Conservation (phyloP, 1,284 basidiomycete genomes). For the Ustilago vetiveriae region DNA sequence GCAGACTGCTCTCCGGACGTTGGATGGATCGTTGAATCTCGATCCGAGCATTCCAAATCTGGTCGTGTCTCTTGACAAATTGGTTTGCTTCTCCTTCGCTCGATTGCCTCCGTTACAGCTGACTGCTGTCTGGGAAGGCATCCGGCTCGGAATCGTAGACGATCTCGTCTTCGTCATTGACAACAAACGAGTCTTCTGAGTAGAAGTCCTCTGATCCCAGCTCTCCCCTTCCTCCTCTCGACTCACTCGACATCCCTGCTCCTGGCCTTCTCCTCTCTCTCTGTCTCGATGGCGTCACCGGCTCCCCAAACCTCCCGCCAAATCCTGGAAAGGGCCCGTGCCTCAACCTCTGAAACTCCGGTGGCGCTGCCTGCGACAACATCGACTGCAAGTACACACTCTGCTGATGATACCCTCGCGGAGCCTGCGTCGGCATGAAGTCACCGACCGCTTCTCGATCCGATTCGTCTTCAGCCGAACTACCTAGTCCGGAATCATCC, state of each 20-base stretch:
- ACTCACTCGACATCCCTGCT: conserved; percentile 40
- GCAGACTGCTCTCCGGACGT: too few species aligned
- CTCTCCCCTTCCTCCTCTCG: conserved; percentile 7
- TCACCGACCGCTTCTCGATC: conserved; percentile 76
- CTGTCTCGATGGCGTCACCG: conserved; percentile 10
- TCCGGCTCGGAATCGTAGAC: conserved; percentile 36
- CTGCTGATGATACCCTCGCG: conserved; percentile 72
- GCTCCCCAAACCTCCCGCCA: conserved; percentile 47
- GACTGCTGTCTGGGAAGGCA: conserved; percentile 31
- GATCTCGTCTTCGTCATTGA: conserved; percentile 57
- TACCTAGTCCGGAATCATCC: conserved; percentile 71
- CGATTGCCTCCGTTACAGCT: conserved; percentile 9
- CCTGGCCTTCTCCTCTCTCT: conserved; percentile 7
- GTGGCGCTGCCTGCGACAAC: conserved; percentile 51
- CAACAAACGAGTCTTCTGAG: conserved; percentile 60
- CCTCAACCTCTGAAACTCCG: conserved; percentile 31
- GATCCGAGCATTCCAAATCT: too few species aligned
- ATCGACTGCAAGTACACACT: conserved; percentile 62
- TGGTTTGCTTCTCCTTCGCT: background rate
- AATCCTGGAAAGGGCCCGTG: conserved; percentile 48
- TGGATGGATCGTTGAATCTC: too few species aligned
- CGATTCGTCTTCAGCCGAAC: conserved; percentile 71
- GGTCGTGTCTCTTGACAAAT: too few species aligned
- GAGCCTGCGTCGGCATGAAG: conserved; percentile 74
- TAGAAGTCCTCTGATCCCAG: conserved; percentile 47